Base-by-base conservation (phyloP, 345 rosid species). In the Brassica juncea region DNA sequence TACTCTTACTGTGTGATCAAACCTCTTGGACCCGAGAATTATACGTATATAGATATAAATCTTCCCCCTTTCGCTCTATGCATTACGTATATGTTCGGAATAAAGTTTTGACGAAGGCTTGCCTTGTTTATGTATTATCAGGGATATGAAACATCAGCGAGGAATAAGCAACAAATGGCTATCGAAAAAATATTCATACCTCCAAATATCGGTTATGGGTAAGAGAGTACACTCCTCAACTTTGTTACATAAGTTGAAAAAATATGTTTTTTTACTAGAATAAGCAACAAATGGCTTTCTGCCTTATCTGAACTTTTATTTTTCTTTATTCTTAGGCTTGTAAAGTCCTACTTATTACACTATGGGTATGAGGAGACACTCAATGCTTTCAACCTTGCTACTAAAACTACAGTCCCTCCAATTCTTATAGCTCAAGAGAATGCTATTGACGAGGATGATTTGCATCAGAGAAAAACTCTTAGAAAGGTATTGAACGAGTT, bases 351-450 rank as follows among this genome's bases (percentile, higher is more conserved):
- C 85, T 84, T 95, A 76, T 77, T 91, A 77, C 99, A 95, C 84
- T 91, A 91, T 78, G 99, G 98, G 54, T 95, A 93, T 62, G 94
- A 90, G 81, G 98, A 91, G 79, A 93, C 97, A n/a, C 91, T 95
- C 70, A 79, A 86, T 82, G 89, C 94, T 75, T 95, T 95, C 84
- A 91, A 91, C 82, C 76, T 88, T 87, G 96, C 96, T 71, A 79
- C 88, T 82, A 83, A 86, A 85, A 91, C 83, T 82, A 85, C 87
- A 39, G 79, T 86, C 76, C 97, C 99, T 82, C 91, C 99, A 14
- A 77, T 91, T 67, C 47, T 54, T 82, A 58, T 87, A 73, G 86
- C 86, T 77, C 87, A 84, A 84, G 93, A 85, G 71, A 90, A 89
- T 76, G 92, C 89, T 76, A 82, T 77, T 81, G 87, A 86, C 52